Evolutionary conservation across 2,329 filamentous ascomycete genomes (phyloP).

Genomic region (Sarocladium strictum): DNA sequence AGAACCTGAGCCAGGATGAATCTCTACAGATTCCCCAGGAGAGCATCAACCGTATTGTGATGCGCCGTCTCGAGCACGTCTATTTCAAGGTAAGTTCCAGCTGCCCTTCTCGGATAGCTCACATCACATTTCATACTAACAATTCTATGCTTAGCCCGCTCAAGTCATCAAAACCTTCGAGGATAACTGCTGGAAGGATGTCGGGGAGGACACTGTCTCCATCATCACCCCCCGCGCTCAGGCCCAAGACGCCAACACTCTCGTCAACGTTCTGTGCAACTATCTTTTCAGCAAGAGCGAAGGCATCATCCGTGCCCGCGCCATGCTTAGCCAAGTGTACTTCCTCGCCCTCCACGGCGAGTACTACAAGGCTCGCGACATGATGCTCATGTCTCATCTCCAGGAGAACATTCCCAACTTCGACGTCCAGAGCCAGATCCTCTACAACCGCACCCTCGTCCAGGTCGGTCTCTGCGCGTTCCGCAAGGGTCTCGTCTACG

Average conservation of each 20-base stretch:
- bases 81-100: constrained; percentile 78
- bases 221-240: constrained; percentile 69
- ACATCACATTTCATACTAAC: constrained; percentile 12
- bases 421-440: constrained; percentile 93
- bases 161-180: constrained; percentile 92
- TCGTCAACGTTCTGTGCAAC: constrained; percentile 85
- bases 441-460: constrained; percentile 96
- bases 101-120: not conserved
- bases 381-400: constrained; percentile 99
- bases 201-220: constrained; percentile 67
- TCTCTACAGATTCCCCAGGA: constrained; percentile 75
- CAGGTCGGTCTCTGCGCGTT: constrained; percentile 98
- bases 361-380: constrained; percentile 95
- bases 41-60: constrained; percentile 84
- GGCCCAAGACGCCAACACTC: constrained; percentile 61
- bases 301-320: constrained; percentile 89
- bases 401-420: constrained; percentile 97
- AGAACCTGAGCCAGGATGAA: constrained; percentile 65
- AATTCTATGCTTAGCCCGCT: constrained; percentile 53
- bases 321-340: constrained; percentile 98
- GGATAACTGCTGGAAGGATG: constrained; percentile 84
- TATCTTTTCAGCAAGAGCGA: constrained; percentile 94
- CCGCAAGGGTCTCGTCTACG: constrained; percentile 92
- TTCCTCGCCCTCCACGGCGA: constrained; percentile 96
- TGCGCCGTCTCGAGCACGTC: constrained; percentile 91